Percentiles rank a stretch among this genome's conserved stretches.
Conservation (phyloP, 257 asterid genomes). For the Orobanche coerulescens region DNA sequence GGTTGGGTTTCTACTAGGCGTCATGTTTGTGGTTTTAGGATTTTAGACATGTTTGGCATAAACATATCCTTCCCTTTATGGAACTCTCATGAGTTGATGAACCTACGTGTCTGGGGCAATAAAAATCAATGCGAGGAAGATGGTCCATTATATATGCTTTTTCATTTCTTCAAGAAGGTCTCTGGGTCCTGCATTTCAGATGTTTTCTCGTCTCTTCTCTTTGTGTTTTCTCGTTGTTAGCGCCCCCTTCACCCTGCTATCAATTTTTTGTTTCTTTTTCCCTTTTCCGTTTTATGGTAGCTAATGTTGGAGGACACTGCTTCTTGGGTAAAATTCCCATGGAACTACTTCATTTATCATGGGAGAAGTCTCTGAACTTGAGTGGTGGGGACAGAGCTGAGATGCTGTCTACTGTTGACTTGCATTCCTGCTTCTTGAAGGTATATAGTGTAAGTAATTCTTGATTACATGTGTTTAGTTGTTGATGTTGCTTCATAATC, state of each 20-base stretch:
- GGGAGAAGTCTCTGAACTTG: constrained; percentile 78
- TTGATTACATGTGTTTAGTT: not conserved
- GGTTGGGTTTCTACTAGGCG: not conserved
- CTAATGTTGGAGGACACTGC: constrained; percentile 65
- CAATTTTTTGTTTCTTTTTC: constrained; percentile 15
- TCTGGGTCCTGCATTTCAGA: constrained; percentile 14
- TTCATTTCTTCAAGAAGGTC: not conserved
- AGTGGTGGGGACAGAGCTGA: constrained; percentile 80
- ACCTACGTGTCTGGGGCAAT: constrained; percentile 13
- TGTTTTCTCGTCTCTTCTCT: constrained; percentile 1
- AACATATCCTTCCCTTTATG: not conserved
- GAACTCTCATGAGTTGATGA: not conserved
- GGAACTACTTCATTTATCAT: constrained; percentile 69
- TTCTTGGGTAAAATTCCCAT: constrained; percentile 78
- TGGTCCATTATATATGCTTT: not conserved
- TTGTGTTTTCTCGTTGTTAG: constrained; percentile 6
- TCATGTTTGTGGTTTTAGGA: not conserved
- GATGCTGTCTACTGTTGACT: constrained; percentile 75
- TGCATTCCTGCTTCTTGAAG: constrained; percentile 75
- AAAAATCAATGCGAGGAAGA: too few species aligned
- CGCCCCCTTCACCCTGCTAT: constrained; percentile 16
- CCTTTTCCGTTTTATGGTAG: constrained; percentile 29
- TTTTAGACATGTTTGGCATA: not conserved
- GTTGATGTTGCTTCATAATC: constrained; percentile 14
- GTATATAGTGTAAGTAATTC: constrained; percentile 32